Conservation (phyloP, 2,329 filamentous ascomycete species). For the Nemania serpens region DNA sequence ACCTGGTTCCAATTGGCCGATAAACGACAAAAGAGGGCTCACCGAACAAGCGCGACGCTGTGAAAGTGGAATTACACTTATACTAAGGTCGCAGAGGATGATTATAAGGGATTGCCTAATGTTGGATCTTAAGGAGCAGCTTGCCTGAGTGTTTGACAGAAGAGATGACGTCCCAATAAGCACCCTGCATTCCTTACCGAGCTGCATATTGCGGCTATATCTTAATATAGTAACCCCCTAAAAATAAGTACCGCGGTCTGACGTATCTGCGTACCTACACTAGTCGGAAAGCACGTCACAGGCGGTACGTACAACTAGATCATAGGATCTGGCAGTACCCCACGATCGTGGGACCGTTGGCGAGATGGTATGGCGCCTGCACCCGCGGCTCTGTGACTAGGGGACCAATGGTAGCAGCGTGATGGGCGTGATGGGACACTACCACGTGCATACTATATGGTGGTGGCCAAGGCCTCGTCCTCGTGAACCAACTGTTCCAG, state of each 20-base stretch:
- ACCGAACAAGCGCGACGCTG: not conserved
- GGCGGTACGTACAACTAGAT: conserved; percentile 28
- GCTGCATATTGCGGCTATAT: conserved; percentile 45
- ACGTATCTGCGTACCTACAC: conserved; percentile 20
- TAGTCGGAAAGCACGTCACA: conserved; percentile 22
- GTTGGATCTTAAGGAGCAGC: not conserved
- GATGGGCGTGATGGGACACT: conserved; percentile 30
- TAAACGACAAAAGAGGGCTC: not conserved
- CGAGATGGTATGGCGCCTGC: conserved; percentile 22
- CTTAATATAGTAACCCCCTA: conserved; percentile 46
- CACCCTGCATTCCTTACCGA: conserved; percentile 41
- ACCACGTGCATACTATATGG: conserved; percentile 28
- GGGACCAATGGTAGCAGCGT: conserved; percentile 31
- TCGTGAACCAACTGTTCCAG: conserved; percentile 12
- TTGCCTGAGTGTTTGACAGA: conserved; percentile 10
- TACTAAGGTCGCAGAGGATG: conserved; percentile 27
- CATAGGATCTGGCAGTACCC: conserved; percentile 21
- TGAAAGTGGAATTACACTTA: conserved; percentile 13
- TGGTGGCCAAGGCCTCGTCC: conserved; percentile 21
- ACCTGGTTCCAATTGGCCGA: conserved; percentile 17
- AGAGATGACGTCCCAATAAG: conserved; percentile 43
- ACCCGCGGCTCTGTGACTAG: conserved; percentile 6
- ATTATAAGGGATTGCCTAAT: conserved; percentile 11
- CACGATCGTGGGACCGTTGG: conserved; percentile 24
- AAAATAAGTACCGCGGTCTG: conserved; percentile 40